Evolutionary conservation across 2,329 filamentous ascomycete species (phyloP).

Genomic region (Clonostachys rosea): DNA sequence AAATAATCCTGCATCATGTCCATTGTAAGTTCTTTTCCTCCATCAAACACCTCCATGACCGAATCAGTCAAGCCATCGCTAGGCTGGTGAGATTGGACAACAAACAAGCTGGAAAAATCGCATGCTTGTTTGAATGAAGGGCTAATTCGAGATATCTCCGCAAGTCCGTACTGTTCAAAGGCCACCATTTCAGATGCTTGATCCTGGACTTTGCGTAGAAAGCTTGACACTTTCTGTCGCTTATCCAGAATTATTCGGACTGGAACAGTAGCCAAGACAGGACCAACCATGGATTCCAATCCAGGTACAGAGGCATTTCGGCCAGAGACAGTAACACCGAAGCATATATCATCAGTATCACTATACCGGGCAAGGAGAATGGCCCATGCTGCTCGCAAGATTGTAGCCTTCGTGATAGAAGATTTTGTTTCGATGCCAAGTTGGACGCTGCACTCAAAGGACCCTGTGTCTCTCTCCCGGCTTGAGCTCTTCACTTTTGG

Average conservation of each 20-base stretch:
- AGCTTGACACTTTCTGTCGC: not conserved
- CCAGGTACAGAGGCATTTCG: conserved; percentile 9
- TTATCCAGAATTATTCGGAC: conserved; percentile 5
- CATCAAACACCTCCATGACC: not conserved
- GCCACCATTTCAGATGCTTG: conserved; percentile 7
- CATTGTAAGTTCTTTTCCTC: not conserved
- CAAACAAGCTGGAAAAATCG: conserved; percentile 9
- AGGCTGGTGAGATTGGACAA: conserved; percentile 4
- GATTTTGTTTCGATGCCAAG: not conserved
- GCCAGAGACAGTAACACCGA: conserved; percentile 11
- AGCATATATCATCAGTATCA: conserved; percentile 9
- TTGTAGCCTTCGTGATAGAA: conserved; percentile 9
- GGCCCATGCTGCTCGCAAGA: conserved; percentile 6
- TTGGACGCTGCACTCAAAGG: not conserved
- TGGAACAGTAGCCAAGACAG: conserved; percentile 14
- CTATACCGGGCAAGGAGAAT: conserved; percentile 5
- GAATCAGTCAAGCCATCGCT: not conserved
- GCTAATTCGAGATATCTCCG: conserved; percentile 8
- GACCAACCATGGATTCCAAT: conserved; percentile 11
- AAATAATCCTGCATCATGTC: conserved; percentile 8
- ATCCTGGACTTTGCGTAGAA: conserved; percentile 3
- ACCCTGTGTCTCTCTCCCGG: not conserved
- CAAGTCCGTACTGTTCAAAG: conserved; percentile 10
- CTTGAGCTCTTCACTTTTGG: not conserved
- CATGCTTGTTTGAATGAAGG: conserved; percentile 4